A percentile compares a stretch with the other conserved stretches of the same genome.
These are phyloP conservation scores for Calendula officinalis DNA, from an alignment of 129 eudicot genomes.

Conservation along the genomic window DNA sequence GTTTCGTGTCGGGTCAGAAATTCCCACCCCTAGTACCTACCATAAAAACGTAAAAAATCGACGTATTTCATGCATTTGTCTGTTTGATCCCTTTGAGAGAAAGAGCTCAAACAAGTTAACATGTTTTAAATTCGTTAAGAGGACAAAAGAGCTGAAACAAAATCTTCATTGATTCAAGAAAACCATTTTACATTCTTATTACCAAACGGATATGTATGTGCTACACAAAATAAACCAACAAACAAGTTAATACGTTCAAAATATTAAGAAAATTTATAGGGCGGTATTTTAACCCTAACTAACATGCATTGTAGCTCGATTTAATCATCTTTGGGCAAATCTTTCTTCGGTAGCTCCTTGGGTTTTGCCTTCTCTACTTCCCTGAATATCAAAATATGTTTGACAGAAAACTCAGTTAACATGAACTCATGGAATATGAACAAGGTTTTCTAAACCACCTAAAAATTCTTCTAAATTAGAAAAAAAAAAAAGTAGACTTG, in stretches of 20 bases:
- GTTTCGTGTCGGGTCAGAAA: no score
- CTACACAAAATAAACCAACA: conserved; percentile 14
- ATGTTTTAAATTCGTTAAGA: neutral
- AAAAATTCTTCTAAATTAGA: no score
- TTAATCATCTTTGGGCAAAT: conserved; percentile 42
- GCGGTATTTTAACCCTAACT: conserved; percentile 12
- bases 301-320: conserved; percentile 15
- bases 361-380: conserved; percentile 52
- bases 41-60: no score
- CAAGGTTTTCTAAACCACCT: neutral
- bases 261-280: neutral
- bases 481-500: no score
- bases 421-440: conserved; percentile 7
- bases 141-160: neutral
- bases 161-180: neutral
- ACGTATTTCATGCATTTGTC: no score
- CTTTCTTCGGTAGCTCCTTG: conserved; percentile 52
- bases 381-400: conserved; percentile 23
- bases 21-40: no score
- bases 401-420: neutral
- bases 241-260: neutral
- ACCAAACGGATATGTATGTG: conserved; percentile 21
- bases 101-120: neutral
- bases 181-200: conserved; percentile 7
- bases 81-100: no score